These are phyloP conservation scores for Phytophthora capsici DNA, from an alignment of 352 stramenopile species.

Conservation along the genomic window DNA sequence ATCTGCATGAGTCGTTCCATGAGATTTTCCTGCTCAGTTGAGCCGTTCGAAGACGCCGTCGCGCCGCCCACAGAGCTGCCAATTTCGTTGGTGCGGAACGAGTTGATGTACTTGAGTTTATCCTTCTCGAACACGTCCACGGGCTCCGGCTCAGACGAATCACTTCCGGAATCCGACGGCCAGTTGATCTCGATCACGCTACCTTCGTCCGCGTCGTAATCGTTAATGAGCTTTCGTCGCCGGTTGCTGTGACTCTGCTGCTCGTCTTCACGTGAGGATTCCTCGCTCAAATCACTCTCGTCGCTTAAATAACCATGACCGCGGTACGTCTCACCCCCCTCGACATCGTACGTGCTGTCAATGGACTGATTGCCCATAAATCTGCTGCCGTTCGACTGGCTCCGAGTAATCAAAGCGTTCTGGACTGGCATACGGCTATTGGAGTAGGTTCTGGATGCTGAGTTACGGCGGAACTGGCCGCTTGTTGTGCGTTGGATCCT, in stretches of 20 bases:
- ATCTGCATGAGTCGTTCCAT: slow-evolving; percentile 72
- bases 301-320: slow-evolving; percentile 32
- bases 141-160: slow-evolving; percentile 33
- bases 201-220: slow-evolving; percentile 46
- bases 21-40: slow-evolving; percentile 48
- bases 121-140: slow-evolving; percentile 58
- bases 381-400: slow-evolving; percentile 9
- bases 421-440: slow-evolving; percentile 8
- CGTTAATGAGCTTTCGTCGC: slow-evolving; percentile 15
- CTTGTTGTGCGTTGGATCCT: slow-evolving; percentile 24
- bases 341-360: slow-evolving; percentile 39
- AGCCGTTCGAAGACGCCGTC: slow-evolving; percentile 18
- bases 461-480: slow-evolving; percentile 14
- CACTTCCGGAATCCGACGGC: slow-evolving; percentile 28
- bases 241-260: slow-evolving; percentile 5
- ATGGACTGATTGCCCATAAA: slow-evolving; percentile 33
- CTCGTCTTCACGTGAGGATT: slow-evolving; percentile 32
- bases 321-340: slow-evolving; percentile 37
- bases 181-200: slow-evolving; percentile 48
- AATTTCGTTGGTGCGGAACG: slow-evolving; percentile 43
- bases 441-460: slow-evolving; percentile 8
- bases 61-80: slow-evolving; percentile 8
- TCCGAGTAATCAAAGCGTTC: neutral
- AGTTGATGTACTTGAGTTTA: slow-evolving; percentile 74
- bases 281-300: slow-evolving; percentile 31